Percentiles rank a stretch among this genome's conserved stretches.
phyloP scores from a whole-genome alignment of 78 protist genomes.

The Planoprotostelium fungivorum region DNA sequence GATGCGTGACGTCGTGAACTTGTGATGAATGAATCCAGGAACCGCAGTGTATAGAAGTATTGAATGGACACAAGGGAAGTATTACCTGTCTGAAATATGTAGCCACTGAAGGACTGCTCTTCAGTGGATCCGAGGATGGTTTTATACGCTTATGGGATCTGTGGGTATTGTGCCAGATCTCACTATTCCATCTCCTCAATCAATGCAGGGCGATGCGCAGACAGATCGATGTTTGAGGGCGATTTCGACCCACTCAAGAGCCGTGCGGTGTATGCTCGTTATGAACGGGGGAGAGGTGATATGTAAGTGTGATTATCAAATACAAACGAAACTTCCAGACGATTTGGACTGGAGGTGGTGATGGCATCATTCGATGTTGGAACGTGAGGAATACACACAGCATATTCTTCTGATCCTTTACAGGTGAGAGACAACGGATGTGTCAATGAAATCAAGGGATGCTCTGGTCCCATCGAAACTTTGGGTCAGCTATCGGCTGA shows the following conservation, averaged over 20 bases:
- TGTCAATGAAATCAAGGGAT: too few relatives aligned
- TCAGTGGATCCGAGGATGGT: neutral
- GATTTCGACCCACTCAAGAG: neutral
- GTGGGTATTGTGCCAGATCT: neutral
- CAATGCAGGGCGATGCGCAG: neutral
- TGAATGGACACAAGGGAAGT: neutral
- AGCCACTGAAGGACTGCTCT: neutral
- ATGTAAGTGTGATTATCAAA: neutral
- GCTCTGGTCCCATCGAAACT: neutral
- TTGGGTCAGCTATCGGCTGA: neutral
- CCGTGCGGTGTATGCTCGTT: neutral
- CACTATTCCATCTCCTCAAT: neutral
- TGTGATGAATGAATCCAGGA: neutral
- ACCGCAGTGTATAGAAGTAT: neutral
- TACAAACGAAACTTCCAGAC: neutral
- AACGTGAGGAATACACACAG: neutral
- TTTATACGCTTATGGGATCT: neutral
- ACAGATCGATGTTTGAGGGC: neutral
- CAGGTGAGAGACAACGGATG: neutral
- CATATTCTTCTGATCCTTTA: neutral
- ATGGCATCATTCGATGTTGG: neutral
- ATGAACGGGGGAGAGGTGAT: neutral
- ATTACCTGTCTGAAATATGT: neutral
- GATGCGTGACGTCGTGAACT: neutral
- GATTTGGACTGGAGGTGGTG: neutral